A percentile compares a stretch with the other conserved stretches of the same genome.
These are phyloP conservation scores for Pseudogymnoascus sp. DNA, from an alignment of 2,329 filamentous ascomycete species.

Conservation along the genomic window DNA sequence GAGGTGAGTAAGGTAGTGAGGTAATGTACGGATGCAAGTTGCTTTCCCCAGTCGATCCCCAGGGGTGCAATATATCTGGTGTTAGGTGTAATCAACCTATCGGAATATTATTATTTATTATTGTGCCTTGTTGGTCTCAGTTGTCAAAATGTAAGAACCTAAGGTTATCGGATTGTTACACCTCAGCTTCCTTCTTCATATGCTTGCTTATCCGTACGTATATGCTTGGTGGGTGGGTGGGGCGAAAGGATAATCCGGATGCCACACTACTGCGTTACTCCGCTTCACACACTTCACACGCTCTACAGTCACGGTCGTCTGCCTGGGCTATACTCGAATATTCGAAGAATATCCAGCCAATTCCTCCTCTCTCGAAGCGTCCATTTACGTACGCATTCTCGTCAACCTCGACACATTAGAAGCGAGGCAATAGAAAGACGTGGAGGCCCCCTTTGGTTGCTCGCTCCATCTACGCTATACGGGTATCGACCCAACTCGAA, in stretches of 20 bases:
- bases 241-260: not conserved
- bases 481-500: not conserved
- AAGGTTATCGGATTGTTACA: constrained; percentile 1
- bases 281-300: not conserved
- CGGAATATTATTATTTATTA: not conserved
- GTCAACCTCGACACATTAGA: not conserved
- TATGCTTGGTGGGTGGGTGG: not conserved
- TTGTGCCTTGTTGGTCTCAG: not conserved
- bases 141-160: not conserved
- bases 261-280: not conserved
- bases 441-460: not conserved
- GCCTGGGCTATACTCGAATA: not conserved
- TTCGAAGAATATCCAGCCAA: not conserved
- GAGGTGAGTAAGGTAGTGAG: not conserved
- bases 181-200: not conserved
- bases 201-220: not conserved
- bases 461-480: not conserved
- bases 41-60: not conserved
- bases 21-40: not conserved
- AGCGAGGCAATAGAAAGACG: not conserved
- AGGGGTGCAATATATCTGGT: not conserved
- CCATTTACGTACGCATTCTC: not conserved
- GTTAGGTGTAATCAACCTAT: not conserved
- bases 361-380: not conserved
- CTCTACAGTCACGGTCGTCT: not conserved